Evolutionary conservation across 2,329 filamentous ascomycete species (phyloP), one percentile per base, ranked within the genome.

Genomic region (Amauroascus niger): DNA sequence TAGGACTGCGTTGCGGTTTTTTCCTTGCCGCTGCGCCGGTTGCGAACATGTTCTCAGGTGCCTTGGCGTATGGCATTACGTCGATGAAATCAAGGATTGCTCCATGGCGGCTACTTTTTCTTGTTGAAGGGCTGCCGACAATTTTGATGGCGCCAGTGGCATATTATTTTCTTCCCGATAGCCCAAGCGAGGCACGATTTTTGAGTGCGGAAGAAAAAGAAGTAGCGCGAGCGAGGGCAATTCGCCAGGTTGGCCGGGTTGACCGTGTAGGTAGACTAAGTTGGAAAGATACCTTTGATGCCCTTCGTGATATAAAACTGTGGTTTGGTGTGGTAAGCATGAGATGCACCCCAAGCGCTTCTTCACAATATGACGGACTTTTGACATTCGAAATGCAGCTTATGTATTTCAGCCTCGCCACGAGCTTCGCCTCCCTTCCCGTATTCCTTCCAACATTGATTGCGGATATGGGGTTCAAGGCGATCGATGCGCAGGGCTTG

Each of bases 1-100:
- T 82, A 11, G 79, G 79, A 30, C 69, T 81, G 28, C 70, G 79
- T 2, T 75, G 75, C 49, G 79, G 79, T 1, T 63, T 82, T 20
- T 83, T 81, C 58, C 59, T 76, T 11, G 71, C 73, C 18, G 71
- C 72, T 0, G 81, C 82, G 0, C 82, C 83, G 1, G 76, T 95
- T 3, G 88, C 88, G 1, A 93, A 87, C 40, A 84, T 83, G 1
- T 90, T 94, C 64, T 87, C 88, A 0, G 83, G 83, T 1, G 82
- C 80, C 2, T 70, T 84, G 5, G 82, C 81, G 1, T 84, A 81
- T 55, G 80, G 76, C 3, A 84, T 87, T 63, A 81, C 81, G 7
- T 78, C 79, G 26, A 79, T 81, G 11, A 73, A 77, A 60, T 71
- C 74, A 1, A 64, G 71, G 14, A 66, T 87, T 41, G 75, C 79